Evolutionary conservation across 345 rosid genomes (phyloP).

Genomic region (Passiflora organensis): DNA sequence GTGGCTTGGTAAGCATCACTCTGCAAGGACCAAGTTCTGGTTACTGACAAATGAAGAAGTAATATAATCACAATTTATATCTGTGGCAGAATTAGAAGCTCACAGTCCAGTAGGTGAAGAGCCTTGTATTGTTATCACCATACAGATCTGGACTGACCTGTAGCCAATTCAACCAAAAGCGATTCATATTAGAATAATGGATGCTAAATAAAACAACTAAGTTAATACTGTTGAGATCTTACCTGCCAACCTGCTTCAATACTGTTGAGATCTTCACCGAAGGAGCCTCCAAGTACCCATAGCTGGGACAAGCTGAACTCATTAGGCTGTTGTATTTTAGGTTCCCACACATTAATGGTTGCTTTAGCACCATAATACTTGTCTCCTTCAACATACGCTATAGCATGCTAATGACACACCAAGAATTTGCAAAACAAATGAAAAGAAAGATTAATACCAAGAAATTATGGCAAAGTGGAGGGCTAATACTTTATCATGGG

Average conservation of each 20-base stretch:
- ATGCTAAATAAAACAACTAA: not conserved
- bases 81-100: slow-evolving; percentile 20
- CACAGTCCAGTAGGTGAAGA: slow-evolving; percentile 99
- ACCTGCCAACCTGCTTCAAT: slow-evolving; percentile 99
- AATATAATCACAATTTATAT: not conserved
- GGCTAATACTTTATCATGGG: too few relatives aligned
- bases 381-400: slow-evolving; percentile 91
- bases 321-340: slow-evolving; percentile 84
- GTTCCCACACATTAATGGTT: slow-evolving; percentile 97
- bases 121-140: slow-evolving; percentile 98
- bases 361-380: slow-evolving; percentile 92
- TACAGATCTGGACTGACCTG: slow-evolving; percentile 99
- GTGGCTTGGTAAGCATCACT: slow-evolving; percentile 97
- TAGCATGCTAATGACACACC: slow-evolving; percentile 70
- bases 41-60: not conserved
- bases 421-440: slow-evolving; percentile 13
- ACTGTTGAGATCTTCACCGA: slow-evolving; percentile 96
- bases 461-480: too few relatives aligned
- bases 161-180: slow-evolving; percentile 8
- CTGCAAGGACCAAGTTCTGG: slow-evolving; percentile 32
- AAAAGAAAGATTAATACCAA: slow-evolving; percentile 11
- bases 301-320: slow-evolving; percentile 98
- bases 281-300: slow-evolving; percentile 95
- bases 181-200: slow-evolving; percentile 5
- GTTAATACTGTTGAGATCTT: slow-evolving; percentile 1